Percentiles rank a stretch among this genome's conserved stretches.
Evolutionary conservation across 2,329 filamentous ascomycete genomes (phyloP).

Genomic region (Whalleya microplaca): DNA sequence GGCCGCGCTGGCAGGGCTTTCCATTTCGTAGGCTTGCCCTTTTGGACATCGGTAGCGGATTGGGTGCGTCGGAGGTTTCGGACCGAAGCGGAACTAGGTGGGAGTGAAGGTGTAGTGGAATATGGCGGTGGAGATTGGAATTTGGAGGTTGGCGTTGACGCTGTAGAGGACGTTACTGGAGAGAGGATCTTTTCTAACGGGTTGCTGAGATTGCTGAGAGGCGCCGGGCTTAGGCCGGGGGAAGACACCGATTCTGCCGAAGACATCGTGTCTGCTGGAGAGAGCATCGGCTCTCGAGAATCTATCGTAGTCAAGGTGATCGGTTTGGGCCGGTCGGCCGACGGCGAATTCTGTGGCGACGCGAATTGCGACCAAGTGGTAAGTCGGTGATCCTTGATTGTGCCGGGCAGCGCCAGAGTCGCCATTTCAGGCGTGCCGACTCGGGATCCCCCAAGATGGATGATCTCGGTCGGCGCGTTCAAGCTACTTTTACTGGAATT

Average conservation of each 20-base stretch:
- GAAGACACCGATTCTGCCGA: background rate
- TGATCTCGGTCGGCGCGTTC: constrained; percentile 23
- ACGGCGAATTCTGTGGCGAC: background rate
- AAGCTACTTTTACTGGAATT: constrained; percentile 15
- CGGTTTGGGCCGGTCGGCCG: constrained; percentile 16
- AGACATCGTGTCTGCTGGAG: background rate
- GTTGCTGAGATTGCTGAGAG: background rate
- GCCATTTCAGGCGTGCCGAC: constrained; percentile 13
- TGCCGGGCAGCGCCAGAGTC: background rate
- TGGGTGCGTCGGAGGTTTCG: constrained; percentile 27
- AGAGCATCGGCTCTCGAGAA: background rate
- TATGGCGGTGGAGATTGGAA: background rate
- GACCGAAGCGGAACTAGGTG: background rate
- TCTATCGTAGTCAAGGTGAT: background rate
- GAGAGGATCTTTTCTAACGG: background rate
- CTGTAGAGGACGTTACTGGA: background rate
- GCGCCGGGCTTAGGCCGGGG: background rate
- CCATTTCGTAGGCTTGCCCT: constrained; percentile 8
- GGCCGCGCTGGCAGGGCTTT: constrained; percentile 14
- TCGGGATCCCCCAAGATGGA: constrained; percentile 29
- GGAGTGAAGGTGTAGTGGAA: background rate
- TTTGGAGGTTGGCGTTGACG: background rate
- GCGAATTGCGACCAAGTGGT: background rate
- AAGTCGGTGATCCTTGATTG: background rate
- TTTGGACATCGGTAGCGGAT: constrained; percentile 26